These are phyloP conservation scores for Myrica gale DNA, from an alignment of 306 rosid species.

Conservation along the genomic window DNA sequence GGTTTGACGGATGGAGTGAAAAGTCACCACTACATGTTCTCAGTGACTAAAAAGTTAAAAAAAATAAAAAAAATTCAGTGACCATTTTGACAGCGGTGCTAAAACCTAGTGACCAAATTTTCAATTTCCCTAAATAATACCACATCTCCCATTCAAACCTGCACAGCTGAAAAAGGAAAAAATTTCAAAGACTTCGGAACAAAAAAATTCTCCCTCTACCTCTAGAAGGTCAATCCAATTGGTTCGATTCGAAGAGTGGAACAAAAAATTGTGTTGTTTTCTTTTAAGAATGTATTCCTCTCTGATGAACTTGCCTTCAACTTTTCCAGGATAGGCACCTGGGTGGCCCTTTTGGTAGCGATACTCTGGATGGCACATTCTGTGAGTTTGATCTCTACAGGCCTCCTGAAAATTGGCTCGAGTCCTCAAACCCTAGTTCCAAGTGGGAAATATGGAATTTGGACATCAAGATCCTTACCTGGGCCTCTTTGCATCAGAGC, in stretches of 20 bases:
- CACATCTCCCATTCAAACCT: background rate
- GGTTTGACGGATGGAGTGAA: no score
- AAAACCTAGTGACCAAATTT: no score
- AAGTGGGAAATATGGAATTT: constrained; percentile 25
- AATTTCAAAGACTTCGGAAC: no score
- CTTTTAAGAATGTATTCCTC: constrained; percentile 6
- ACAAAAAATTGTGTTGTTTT: constrained; percentile 4
- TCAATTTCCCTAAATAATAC: no score
- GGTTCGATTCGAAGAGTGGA: background rate
- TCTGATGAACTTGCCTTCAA: constrained; percentile 15
- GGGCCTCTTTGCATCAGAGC: constrained; percentile 51
- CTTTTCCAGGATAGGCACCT: constrained; percentile 31
- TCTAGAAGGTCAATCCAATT: background rate
- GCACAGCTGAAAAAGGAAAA: background rate
- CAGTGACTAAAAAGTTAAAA: no score
- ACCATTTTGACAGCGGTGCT: no score
- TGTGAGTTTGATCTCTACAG: constrained; percentile 41
- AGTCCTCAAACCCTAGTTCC: constrained; percentile 40
- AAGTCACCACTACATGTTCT: no score
- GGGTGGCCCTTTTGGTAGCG: constrained; percentile 26
- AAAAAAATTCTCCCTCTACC: no score
- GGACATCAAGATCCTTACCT: constrained; percentile 37
- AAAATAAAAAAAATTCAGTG: no score
- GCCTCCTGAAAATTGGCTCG: constrained; percentile 39
- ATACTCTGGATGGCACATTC: constrained; percentile 50